Evolutionary conservation across 208 protist genomes (phyloP), one percentile per base, ranked within the genome.

Genomic region (Trypanosoma conorhini): DNA sequence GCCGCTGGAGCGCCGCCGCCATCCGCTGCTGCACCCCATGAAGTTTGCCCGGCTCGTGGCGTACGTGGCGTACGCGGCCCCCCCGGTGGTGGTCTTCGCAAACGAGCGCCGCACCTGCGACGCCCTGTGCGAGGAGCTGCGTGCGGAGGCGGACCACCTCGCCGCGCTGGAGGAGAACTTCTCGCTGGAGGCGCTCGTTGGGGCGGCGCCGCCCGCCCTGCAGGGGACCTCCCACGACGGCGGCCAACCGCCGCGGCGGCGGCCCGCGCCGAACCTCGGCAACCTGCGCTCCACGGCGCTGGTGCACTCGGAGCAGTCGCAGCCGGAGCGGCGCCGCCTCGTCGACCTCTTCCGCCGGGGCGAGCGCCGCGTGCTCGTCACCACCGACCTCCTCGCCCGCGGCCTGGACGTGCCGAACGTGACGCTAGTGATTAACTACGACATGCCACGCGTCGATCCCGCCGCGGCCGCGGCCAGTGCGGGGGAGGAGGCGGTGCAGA

Each of bases 381-480:
- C 99, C 1, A 99, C 99, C 1, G 98, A 99, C 79, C 54, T 99
- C 12, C 88, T 95, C 19, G 91, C 96, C 7, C 80, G 97, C 50
- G 96, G 96, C 31, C 76, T 98, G 21, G 97, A 99, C 80, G 96
- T 99, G n/a, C 82, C 93, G 33, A 92, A 97, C 30, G 91, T 99
- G 10, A 93, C 87, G 7, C 86, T 99, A 30, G 98, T 99, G 17
- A 86, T 99, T 54, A 99, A 99, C 92, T 99, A 98, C 82, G 99
- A 99, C 64, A 58, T 99, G 52, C 98, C 98, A 51, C 61, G 59
- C 24, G 69, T 62, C 15, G 57, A 61, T 40, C 1, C 13, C 19
- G 0, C 44, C 56, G 10, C 5, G 51, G 30, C 28, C 38, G 3
- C 59, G 22, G 44, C 17, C 52, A 67, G 21, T 30, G 65, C 58